A percentile compares a stretch with the other conserved stretches of the same genome.
These are phyloP conservation scores for Litchi chinensis DNA, from an alignment of 345 rosid genomes.

Conservation along the genomic window DNA sequence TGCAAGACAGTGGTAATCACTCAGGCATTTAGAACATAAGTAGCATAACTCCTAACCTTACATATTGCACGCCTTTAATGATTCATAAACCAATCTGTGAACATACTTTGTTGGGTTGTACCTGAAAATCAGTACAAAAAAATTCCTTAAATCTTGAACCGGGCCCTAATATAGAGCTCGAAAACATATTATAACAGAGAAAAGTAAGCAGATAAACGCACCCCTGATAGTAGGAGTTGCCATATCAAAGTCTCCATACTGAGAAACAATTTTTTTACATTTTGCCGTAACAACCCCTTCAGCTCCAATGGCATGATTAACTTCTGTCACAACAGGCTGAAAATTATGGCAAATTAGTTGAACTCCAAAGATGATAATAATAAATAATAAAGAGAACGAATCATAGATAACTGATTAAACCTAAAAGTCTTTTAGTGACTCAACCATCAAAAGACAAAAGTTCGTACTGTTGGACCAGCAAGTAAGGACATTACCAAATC, in stretches of 20 bases:
- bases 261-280: constrained; percentile 67
- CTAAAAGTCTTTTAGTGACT: background rate
- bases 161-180: background rate
- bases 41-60: constrained; percentile 34
- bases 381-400: background rate
- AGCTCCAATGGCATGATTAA: constrained; percentile 81
- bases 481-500: constrained; percentile 83
- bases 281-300: constrained; percentile 66
- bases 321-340: constrained; percentile 69
- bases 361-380: background rate
- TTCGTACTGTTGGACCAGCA: constrained; percentile 75
- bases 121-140: constrained; percentile 36
- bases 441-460: background rate
- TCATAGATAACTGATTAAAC: background rate
- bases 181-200: background rate
- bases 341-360: constrained; percentile 8
- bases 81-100: constrained; percentile 62
- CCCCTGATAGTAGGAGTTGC: constrained; percentile 74
- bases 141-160: background rate
- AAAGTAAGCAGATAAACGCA: constrained; percentile 22
- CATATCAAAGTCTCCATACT: constrained; percentile 74
- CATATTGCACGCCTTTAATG: constrained; percentile 26
- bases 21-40: constrained; percentile 2
- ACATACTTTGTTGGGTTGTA: constrained; percentile 59
- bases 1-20: too few species aligned